Conservation (phyloP, 257 asterid genomes). For the Marsdenia floribunda region DNA sequence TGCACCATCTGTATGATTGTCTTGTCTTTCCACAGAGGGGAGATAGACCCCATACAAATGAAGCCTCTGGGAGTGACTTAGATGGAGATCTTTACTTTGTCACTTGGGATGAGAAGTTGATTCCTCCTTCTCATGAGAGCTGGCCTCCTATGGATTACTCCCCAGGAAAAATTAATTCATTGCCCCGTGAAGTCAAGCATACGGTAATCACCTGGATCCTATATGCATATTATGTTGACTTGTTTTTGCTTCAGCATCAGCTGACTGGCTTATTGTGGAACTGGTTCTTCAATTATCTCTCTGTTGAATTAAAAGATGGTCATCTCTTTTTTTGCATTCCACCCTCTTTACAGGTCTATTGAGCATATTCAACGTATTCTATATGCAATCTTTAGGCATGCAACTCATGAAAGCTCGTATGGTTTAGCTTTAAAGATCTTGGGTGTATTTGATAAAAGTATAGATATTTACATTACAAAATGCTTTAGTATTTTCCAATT, state of each 20-base stretch:
- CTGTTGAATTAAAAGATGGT: neutral
- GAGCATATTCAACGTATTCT: neutral
- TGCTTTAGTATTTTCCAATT: neutral
- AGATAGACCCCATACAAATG: constrained; percentile 82
- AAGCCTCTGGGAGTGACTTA: constrained; percentile 96
- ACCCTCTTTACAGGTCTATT: neutral
- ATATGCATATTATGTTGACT: neutral
- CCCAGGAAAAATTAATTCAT: constrained; percentile 37
- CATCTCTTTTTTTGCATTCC: neutral
- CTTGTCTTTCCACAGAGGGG: constrained; percentile 89
- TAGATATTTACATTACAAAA: neutral
- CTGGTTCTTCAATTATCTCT: neutral
- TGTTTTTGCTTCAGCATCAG: neutral
- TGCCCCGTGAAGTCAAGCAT: constrained; percentile 52
- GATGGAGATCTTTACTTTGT: constrained; percentile 94
- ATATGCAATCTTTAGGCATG: neutral
- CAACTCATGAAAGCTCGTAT: neutral
- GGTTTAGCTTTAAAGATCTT: neutral
- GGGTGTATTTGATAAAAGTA: neutral
- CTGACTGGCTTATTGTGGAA: neutral
- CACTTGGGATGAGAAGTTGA: constrained; percentile 86
- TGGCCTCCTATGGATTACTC: constrained; percentile 82
- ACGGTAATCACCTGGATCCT: constrained; percentile 30
- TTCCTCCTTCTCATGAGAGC: constrained; percentile 82
- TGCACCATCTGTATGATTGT: constrained; percentile 72